phyloP scores from a whole-genome alignment of 768 basidiomycete species.

The Suillus decipiens region DNA sequence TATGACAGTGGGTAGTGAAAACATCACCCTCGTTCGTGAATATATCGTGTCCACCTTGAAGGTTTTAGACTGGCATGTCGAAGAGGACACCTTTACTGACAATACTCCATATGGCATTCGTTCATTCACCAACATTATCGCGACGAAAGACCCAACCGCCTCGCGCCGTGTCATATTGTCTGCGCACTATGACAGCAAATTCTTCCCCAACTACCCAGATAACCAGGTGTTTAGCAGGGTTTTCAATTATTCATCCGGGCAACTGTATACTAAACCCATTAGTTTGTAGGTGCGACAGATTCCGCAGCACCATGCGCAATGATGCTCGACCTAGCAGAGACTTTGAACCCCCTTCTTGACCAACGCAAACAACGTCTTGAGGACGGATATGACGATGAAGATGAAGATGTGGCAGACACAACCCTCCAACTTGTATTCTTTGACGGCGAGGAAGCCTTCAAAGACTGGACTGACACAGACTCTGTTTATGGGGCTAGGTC shows the following conservation, averaged over 20 bases:
- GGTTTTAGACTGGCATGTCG: conserved; percentile 82
- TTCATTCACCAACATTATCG: conserved; percentile 87
- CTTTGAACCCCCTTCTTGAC: conserved; percentile 72
- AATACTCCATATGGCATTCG: conserved; percentile 80
- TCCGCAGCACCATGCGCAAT: conserved; percentile 95
- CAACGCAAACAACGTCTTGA: conserved; percentile 56
- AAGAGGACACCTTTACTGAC: conserved; percentile 79
- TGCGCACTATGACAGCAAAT: conserved; percentile 95
- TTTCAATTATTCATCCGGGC: background rate
- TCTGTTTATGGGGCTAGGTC: conserved; percentile 96
- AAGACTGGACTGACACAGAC: conserved; percentile 84
- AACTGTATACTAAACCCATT: conserved; percentile 6
- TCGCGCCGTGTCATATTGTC: conserved; percentile 80
- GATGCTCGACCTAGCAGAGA: conserved; percentile 89
- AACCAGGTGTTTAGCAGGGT: conserved; percentile 62
- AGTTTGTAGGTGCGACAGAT: conserved; percentile 98
- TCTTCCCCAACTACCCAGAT: conserved; percentile 65
- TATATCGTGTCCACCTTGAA: conserved; percentile 77
- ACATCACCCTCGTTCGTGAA: conserved; percentile 79
- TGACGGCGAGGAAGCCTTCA: conserved; percentile 97
- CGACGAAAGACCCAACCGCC: conserved; percentile 91
- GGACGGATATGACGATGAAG: conserved; percentile 49
- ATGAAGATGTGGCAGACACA: conserved; percentile 74
- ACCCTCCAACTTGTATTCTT: conserved; percentile 94
- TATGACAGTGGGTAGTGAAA: conserved; percentile 62